Base-by-base conservation (phyloP, 2,329 filamentous ascomycete genomes). In the Ceratocystis huliohia region DNA sequence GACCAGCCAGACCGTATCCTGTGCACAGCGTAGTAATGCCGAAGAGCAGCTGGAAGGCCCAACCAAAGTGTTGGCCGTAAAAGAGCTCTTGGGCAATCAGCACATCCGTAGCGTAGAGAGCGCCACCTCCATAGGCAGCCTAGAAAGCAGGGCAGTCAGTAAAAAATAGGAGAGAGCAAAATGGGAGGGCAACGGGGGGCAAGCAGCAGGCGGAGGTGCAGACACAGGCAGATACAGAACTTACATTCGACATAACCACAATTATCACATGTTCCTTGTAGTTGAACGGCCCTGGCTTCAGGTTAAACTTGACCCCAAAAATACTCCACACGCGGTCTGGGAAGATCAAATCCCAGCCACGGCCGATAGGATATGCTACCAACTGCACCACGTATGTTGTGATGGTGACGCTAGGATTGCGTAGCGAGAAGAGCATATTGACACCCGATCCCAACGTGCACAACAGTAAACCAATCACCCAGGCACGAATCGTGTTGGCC, bases 401-500 rank as follows among this genome's bases (percentile, higher is more conserved):
- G 69, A 87, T 81, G 22, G 78, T 73, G 66, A 86, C 80, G 70
- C 79, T 82, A 3, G 84, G 83, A 68, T 84, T 81, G 63, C 84
- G 81, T 57, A 83, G 75, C 28, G 80, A 82, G 72, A 87, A 85
- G 62, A 87, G 74, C 77, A 83, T 81, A 73, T 86, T 86, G 70
- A 85, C 74, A 3, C 78, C 81, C 1, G 84, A 84, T n/a, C 83
- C 84, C 67, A 86, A 72, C 0, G 84, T 86, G 67, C 83, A 83
- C 57, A 87, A 78, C 10, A 86, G 3, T 70, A 87, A 68, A 44
- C 84, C 84, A 68, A 87, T 84, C 3, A 77, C 75, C 84, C 84
- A 87, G 44, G 84, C 84, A 63, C 84, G 83, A 66, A 87, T 77
- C 22, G 84, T 87, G 73, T 85, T 87, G 70, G 79, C 79, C n/a